Base-by-base conservation (phyloP, 495 filamentous ascomycete species). In the Penicillium canescens region DNA sequence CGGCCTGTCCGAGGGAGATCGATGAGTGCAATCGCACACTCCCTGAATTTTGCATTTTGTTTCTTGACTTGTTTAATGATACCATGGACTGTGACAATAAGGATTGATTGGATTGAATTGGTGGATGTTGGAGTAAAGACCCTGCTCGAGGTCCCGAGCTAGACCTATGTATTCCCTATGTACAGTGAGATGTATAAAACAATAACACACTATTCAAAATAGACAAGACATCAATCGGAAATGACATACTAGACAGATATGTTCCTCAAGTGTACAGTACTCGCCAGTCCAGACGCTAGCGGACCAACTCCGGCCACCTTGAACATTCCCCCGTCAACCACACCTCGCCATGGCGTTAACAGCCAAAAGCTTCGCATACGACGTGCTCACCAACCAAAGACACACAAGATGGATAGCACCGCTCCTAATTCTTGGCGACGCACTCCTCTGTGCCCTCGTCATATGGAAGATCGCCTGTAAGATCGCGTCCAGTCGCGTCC, bases 381-480 rank as follows among this genome's bases (percentile, higher is more conserved):
- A 72, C 50, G 54, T 82, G 34, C 66, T 77, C 5, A 68, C 50
- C 28, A 78, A 85, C 54, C 77, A 80, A 16, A 73, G 71, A 43
- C 82, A 87, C 54, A 78, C 81, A 34, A 66, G 59, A 84, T 87
- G 85, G 85, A 71, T 88, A 42, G 76, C 81, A 5, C 85, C 88
- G 3, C 67, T 87, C 0, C 76, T 97, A 3, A 72, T 96, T 46
- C 58, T 86, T n/a, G 75, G 77, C 37, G 94, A 98, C 63, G 86
- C 87, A 4, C 61, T 82, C 24, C 81, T 98, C 14, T 91, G 86
- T 65, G 78, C 70, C 18, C 67, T 90, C 26, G 82, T 98, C 52
- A 91, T 98, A 52, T 83, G 82, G 80, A 94, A 87, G 63, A 81
- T 97, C 47, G 85, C 92, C 36, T 98, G 93, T 97, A 77, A 74